A percentile compares a stretch with the other conserved stretches of the same genome.
These are phyloP conservation scores for Vitis rupestris DNA, from an alignment of 164 flowering plant species.

Conservation along the genomic window DNA sequence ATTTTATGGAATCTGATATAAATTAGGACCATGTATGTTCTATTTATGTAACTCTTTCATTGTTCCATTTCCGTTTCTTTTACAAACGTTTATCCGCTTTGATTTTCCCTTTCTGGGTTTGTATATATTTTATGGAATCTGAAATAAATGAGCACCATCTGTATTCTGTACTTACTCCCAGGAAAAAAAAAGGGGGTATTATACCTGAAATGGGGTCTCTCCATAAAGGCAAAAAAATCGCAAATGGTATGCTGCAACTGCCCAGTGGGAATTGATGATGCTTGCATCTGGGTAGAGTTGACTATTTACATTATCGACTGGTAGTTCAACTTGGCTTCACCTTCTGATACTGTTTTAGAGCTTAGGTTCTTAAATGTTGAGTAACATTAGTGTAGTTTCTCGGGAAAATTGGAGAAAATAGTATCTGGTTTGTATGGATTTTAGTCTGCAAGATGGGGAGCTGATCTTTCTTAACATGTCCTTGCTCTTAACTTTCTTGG, in stretches of 20 bases:
- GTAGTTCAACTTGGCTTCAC: background rate
- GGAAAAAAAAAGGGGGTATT: background rate
- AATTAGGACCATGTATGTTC: background rate
- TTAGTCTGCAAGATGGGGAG: background rate
- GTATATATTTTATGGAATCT: no score
- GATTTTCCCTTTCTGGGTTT: no score
- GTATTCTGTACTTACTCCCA: no score
- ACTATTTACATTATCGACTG: background rate
- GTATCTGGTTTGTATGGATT: slow-evolving; percentile 1
- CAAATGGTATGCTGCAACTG: no score
- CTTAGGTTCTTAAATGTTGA: background rate
- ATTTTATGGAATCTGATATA: background rate
- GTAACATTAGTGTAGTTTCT: no score
- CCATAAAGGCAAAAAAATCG: background rate
- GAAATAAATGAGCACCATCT: no score
- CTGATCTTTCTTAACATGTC: no score
- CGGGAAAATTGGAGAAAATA: background rate
- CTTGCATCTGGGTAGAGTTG: background rate
- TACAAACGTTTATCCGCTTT: no score
- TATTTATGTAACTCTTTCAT: background rate
- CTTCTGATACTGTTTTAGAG: background rate
- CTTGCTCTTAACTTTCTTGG: background rate
- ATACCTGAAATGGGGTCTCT: background rate
- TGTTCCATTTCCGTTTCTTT: no score
- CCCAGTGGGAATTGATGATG: no score